Evolutionary conservation across 768 basidiomycete genomes (phyloP).

Genomic region (Tylopilus rubrobrunneus): DNA sequence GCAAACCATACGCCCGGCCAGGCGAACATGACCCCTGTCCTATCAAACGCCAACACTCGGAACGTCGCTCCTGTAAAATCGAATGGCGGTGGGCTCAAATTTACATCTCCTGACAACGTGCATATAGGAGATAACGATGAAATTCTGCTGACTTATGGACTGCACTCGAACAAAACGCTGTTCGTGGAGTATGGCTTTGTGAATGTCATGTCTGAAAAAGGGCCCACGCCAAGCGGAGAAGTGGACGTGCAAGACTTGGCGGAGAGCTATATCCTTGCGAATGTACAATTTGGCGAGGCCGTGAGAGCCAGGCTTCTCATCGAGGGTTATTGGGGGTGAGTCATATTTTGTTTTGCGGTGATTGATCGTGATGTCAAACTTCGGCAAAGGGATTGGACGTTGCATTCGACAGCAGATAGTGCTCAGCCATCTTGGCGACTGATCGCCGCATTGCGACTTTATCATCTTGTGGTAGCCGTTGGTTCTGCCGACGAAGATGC

Average conservation of each 20-base stretch:
- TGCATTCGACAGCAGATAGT: slow-evolving; percentile 57
- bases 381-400: slow-evolving; percentile 67
- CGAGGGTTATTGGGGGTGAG: slow-evolving; percentile 85
- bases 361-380: neutral
- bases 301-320: slow-evolving; percentile 53
- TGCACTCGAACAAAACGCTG: slow-evolving; percentile 70
- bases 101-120: slow-evolving; percentile 44
- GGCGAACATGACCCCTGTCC: slow-evolving; percentile 42
- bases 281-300: slow-evolving; percentile 37
- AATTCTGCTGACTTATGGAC: slow-evolving; percentile 74
- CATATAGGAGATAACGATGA: slow-evolving; percentile 54
- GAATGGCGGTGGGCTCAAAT: slow-evolving; percentile 45
- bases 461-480: slow-evolving; percentile 42
- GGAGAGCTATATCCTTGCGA: slow-evolving; percentile 45
- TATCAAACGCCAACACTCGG: slow-evolving; percentile 35
- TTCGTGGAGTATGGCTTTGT: slow-evolving; percentile 93
- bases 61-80: slow-evolving; percentile 32
- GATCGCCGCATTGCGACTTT: slow-evolving; percentile 65
- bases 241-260: slow-evolving; percentile 58
- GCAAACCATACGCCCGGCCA: slow-evolving; percentile 65
- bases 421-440: slow-evolving; percentile 80
- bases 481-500: slow-evolving; percentile 25
- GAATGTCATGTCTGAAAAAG: slow-evolving; percentile 32
- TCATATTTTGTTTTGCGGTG: slow-evolving; percentile 2
- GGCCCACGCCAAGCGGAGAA: slow-evolving; percentile 41